Percentiles rank a stretch among this genome's conserved stretches.
These are phyloP conservation scores for Saururus chinensis DNA, from an alignment of 164 flowering plant genomes.

Conservation along the genomic window DNA sequence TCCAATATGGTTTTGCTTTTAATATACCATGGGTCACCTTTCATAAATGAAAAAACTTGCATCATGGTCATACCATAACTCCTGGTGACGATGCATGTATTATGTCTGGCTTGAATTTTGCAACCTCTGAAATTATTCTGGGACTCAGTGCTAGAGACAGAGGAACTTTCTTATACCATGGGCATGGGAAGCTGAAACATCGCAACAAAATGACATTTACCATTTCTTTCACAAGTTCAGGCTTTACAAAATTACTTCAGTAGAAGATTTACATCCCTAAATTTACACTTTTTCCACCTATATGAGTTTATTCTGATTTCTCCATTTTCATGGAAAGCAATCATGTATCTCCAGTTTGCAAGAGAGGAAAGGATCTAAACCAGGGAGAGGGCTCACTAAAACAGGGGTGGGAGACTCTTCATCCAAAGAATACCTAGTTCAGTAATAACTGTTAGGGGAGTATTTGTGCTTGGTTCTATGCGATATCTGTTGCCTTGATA, in stretches of 20 bases:
- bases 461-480: too few relatives aligned
- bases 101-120: slow-evolving; percentile 92
- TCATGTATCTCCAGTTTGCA: not conserved
- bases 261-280: not conserved
- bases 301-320: not conserved
- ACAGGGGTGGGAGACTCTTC: too few relatives aligned
- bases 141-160: slow-evolving; percentile 97
- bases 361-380: too few relatives aligned
- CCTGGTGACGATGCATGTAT: slow-evolving; percentile 99
- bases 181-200: slow-evolving; percentile 77
- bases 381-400: too few relatives aligned
- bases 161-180: slow-evolving; percentile 92
- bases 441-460: too few relatives aligned
- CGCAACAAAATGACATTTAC: not conserved
- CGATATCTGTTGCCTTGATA: too few relatives aligned
- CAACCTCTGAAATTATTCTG: slow-evolving; percentile 87
- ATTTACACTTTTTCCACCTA: not conserved
- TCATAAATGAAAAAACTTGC: not conserved
- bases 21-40: not conserved
- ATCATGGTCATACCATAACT: slow-evolving; percentile 49
- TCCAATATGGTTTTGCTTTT: not conserved
- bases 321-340: not conserved
- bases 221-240: not conserved
- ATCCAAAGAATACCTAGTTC: too few relatives aligned
- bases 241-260: not conserved